Base-by-base conservation (phyloP, 2,329 filamentous ascomycete genomes). In the Xylariaceae sp. region DNA sequence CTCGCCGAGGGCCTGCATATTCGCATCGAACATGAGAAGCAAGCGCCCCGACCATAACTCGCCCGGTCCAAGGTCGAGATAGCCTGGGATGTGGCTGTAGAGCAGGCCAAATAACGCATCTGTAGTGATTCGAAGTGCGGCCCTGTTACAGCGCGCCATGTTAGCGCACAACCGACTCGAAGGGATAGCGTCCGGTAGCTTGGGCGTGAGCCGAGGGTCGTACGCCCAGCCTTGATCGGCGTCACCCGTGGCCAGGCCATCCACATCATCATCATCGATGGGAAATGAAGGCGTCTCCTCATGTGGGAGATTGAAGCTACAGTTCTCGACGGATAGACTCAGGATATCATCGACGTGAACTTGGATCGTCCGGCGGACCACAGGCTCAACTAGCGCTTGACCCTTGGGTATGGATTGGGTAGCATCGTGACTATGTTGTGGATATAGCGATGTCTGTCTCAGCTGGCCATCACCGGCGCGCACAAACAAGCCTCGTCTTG, bases 301-400 rank as follows among this genome's bases (percentile, higher is more conserved):
- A 26, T 53, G 57, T 1, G 63, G 61, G 4, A 71, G 54, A 44
- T 68, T 70, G 57, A 70, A 70, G 58, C 68, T 70, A 56, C 67
- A 70, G 55, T 71, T 71, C 55, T 70, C 68, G 35, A 69, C 39
- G 1, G 65, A 67, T 5, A 71, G 60, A 35, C 53, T 53, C 2
- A 70, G 57, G 9, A 69, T 45, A 18, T 71, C 69, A 39, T 67
- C 58, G 1, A 58, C 26, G 42, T 63, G 60, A 2, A 70, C 57
- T 5, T 53, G 33, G 15, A 70, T 43, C 7, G 16, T 55, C 9
- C 68, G 66, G 16, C 26, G 51, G 15, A 64, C 64, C 0, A 58
- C 53, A 4, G 58, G 60, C 45, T 67, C 67, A n/a, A n/a, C n/a
- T n/a, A n/a, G n/a, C n/a, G n/a, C n/a, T n/a, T n/a, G n/a, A n/a